phyloP scores from a whole-genome alignment of 2,329 filamentous ascomycete species.

The Periconia sp. region DNA sequence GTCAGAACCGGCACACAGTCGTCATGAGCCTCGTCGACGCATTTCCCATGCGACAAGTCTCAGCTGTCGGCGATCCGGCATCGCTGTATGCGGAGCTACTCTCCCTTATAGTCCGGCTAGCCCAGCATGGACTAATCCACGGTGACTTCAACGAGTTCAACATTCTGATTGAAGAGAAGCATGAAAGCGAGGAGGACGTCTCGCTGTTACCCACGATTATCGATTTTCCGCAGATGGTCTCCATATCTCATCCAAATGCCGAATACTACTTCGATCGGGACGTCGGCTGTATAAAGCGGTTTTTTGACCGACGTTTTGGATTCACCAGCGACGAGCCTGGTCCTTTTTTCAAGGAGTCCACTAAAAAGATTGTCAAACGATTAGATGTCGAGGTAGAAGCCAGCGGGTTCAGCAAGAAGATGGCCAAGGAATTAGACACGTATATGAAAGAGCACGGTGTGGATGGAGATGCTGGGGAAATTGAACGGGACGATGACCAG shows the following conservation, averaged over 20 bases:
- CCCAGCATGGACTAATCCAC: conserved; percentile 88
- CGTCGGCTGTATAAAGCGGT: conserved; percentile 92
- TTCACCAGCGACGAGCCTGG: conserved; percentile 83
- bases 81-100: conserved; percentile 92
- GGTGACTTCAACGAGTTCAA: conserved; percentile 99
- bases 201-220: conserved; percentile 82
- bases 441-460: conserved; percentile 80
- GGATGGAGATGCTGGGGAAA: conserved; percentile 57
- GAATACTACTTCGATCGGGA: conserved; percentile 98
- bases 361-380: conserved; percentile 72
- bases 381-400: conserved; percentile 90
- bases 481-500: conserved; percentile 29
- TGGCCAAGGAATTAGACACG: conserved; percentile 89
- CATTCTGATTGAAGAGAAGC: conserved; percentile 84
- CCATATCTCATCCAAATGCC: conserved; percentile 90
- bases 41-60: conserved; percentile 88
- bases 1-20: conserved; percentile 92
- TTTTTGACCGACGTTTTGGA: conserved; percentile 87
- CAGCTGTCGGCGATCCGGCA: conserved; percentile 81
- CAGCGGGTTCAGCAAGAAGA: conserved; percentile 95
- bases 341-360: conserved; percentile 84
- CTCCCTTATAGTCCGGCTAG: conserved; percentile 80
- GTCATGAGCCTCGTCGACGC: conserved; percentile 95
- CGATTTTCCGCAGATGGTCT: conserved; percentile 98
- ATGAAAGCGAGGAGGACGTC: conserved; percentile 45